phyloP scores from a whole-genome alignment of 768 basidiomycete species.

The Exidia glandulosa region DNA sequence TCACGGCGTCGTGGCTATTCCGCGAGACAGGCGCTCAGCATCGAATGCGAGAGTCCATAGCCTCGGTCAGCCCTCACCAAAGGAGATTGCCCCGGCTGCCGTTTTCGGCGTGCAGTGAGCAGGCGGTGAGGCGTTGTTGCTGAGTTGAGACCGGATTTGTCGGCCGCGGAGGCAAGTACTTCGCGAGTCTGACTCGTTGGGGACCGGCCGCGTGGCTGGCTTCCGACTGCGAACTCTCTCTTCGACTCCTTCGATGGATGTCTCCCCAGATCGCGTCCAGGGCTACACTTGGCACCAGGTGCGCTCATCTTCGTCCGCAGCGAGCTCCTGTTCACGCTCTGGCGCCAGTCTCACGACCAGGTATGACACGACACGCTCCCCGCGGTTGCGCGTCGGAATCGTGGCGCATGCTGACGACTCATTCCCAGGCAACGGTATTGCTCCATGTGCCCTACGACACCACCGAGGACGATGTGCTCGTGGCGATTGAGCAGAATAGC shows the following conservation, averaged over 20 bases:
- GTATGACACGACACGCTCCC: slow-evolving; percentile 25
- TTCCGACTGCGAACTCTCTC: too few relatives aligned
- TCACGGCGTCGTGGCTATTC: too few relatives aligned
- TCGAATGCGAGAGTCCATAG: too few relatives aligned
- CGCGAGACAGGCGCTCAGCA: too few relatives aligned
- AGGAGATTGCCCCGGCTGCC: too few relatives aligned
- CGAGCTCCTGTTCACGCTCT: not conserved
- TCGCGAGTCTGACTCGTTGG: too few relatives aligned
- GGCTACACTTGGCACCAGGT: slow-evolving; percentile 83
- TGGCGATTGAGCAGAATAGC: slow-evolving; percentile 58
- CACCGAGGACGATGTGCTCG: slow-evolving; percentile 59
- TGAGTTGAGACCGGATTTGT: too few relatives aligned
- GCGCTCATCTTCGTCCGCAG: slow-evolving; percentile 13
- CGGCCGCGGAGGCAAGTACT: too few relatives aligned
- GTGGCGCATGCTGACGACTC: slow-evolving; percentile 8
- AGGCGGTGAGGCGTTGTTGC: too few relatives aligned
- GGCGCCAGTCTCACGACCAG: slow-evolving; percentile 73
- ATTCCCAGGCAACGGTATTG: slow-evolving; percentile 58
- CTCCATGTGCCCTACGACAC: slow-evolving; percentile 63
- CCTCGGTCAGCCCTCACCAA: too few relatives aligned
- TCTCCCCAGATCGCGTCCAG: slow-evolving; percentile 5
- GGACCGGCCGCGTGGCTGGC: too few relatives aligned
- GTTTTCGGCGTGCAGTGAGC: too few relatives aligned
- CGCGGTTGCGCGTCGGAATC: slow-evolving; percentile 8
- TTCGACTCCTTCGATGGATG: slow-evolving; percentile 2